These are phyloP conservation scores for Fraxinus albicans DNA, from an alignment of 305 asterid genomes.

Conservation along the genomic window DNA sequence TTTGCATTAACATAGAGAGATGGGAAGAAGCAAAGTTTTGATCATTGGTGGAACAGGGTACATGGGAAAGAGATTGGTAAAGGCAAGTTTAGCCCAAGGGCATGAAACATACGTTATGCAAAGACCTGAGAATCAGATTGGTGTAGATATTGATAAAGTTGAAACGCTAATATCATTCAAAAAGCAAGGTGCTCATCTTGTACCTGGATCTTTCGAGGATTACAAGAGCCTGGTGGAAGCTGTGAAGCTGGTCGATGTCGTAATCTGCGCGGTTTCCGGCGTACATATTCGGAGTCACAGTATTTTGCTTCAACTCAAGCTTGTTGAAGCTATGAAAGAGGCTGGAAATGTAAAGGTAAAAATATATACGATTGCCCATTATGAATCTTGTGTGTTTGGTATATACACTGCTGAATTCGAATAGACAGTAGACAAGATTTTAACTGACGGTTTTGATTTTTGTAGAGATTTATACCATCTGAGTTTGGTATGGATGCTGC, in stretches of 20 bases:
- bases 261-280: slow-evolving; percentile 11
- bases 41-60: slow-evolving; percentile 21
- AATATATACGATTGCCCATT: background rate
- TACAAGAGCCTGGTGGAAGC: slow-evolving; percentile 14
- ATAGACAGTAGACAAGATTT: background rate
- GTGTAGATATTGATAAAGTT: slow-evolving; percentile 13
- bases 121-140: slow-evolving; percentile 8
- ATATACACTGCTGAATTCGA: background rate
- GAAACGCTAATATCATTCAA: slow-evolving; percentile 12
- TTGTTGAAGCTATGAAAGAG: slow-evolving; percentile 9
- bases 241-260: slow-evolving; percentile 18
- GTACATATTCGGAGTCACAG: slow-evolving; percentile 7
- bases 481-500: slow-evolving; percentile 57
- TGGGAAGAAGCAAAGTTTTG: slow-evolving; percentile 20
- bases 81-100: slow-evolving; percentile 17
- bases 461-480: slow-evolving; percentile 54
- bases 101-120: slow-evolving; percentile 19
- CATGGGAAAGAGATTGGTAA: slow-evolving; percentile 12
- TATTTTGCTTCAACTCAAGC: slow-evolving; percentile 15
- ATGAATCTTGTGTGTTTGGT: background rate
- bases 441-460: background rate
- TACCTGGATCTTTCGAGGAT: slow-evolving; percentile 10
- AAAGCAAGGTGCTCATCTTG: slow-evolving; percentile 12
- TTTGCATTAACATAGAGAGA: background rate
- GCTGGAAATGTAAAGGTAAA: slow-evolving; percentile 30